These are phyloP conservation scores for Puccinellia tenuiflora DNA, from an alignment of 176 grass and related monocot genomes.

Conservation along the genomic window DNA sequence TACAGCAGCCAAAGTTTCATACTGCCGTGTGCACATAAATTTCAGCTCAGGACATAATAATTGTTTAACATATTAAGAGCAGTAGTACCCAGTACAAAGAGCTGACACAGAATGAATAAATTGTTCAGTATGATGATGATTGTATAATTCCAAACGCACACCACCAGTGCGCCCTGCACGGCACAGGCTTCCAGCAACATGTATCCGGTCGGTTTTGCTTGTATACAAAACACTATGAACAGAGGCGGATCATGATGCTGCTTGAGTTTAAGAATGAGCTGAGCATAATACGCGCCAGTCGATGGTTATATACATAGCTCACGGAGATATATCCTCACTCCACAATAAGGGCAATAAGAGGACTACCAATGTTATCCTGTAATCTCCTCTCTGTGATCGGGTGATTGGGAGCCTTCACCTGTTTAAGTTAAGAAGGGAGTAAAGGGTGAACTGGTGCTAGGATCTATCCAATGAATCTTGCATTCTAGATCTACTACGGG, in stretches of 20 bases:
- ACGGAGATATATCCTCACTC: background rate
- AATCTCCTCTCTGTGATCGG: background rate
- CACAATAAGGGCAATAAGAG: background rate
- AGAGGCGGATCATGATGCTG: background rate
- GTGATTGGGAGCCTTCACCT: background rate
- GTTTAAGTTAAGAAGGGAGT: background rate
- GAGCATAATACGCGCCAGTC: background rate
- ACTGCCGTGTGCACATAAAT: background rate
- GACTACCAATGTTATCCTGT: slow-evolving; percentile 2
- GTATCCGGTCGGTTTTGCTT: slow-evolving; percentile 11
- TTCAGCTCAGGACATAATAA: background rate
- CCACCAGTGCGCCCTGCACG: background rate
- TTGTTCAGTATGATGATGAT: background rate
- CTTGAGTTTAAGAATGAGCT: slow-evolving; percentile 14
- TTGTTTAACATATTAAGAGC: background rate
- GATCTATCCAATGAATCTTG: slow-evolving; percentile 40
- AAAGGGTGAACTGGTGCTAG: slow-evolving; percentile 1
- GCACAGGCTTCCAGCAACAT: slow-evolving; percentile 1
- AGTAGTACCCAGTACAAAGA: background rate
- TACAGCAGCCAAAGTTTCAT: background rate
- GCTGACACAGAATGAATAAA: background rate
- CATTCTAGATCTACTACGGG: slow-evolving; percentile 50
- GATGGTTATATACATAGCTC: slow-evolving; percentile 32
- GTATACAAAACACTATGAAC: slow-evolving; percentile 36
- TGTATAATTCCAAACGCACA: slow-evolving; percentile 4